Percentiles rank a stretch among this genome's conserved stretches.
phyloP scores from a whole-genome alignment of 176 grass and related monocot species.

The Hsuehochloa calcarea region DNA sequence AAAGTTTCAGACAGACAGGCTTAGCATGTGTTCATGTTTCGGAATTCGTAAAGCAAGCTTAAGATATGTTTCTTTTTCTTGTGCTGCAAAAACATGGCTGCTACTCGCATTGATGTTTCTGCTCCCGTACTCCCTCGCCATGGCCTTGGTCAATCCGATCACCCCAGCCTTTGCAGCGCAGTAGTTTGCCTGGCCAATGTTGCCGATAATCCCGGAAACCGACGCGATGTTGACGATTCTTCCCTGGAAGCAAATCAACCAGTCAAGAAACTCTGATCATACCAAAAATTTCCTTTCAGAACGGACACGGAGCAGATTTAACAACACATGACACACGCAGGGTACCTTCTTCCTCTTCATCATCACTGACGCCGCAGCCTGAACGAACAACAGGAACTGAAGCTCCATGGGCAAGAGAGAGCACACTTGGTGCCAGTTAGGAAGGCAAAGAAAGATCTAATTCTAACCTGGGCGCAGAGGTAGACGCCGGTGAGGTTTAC shows the following conservation, averaged over 20 bases:
- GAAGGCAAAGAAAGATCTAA: not conserved
- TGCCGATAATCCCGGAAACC: slow-evolving; percentile 81
- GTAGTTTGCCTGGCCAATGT: slow-evolving; percentile 85
- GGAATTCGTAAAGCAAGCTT: not conserved
- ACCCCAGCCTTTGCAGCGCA: slow-evolving; percentile 91
- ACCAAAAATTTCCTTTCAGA: not conserved
- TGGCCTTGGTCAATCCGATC: slow-evolving; percentile 87
- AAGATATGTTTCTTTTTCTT: not conserved
- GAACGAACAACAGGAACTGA: slow-evolving; percentile 1
- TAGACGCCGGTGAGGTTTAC: slow-evolving; percentile 95
- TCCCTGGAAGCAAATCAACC: slow-evolving; percentile 42
- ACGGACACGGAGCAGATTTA: not conserved
- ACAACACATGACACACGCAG: not conserved
- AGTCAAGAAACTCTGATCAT: not conserved
- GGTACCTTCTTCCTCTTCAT: slow-evolving; percentile 79
- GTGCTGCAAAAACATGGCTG: not conserved
- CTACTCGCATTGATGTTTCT: slow-evolving; percentile 87
- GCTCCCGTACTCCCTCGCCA: slow-evolving; percentile 87
- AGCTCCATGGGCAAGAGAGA: not conserved
- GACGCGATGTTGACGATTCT: slow-evolving; percentile 89
- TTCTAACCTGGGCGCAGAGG: slow-evolving; percentile 74
- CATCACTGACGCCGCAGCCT: slow-evolving; percentile 81
- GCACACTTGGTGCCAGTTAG: not conserved
- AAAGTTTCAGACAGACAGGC: not conserved
- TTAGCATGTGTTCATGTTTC: not conserved